phyloP scores from a whole-genome alignment of 2,329 filamentous ascomycete genomes.

The Cercospora zeae-maydis region DNA sequence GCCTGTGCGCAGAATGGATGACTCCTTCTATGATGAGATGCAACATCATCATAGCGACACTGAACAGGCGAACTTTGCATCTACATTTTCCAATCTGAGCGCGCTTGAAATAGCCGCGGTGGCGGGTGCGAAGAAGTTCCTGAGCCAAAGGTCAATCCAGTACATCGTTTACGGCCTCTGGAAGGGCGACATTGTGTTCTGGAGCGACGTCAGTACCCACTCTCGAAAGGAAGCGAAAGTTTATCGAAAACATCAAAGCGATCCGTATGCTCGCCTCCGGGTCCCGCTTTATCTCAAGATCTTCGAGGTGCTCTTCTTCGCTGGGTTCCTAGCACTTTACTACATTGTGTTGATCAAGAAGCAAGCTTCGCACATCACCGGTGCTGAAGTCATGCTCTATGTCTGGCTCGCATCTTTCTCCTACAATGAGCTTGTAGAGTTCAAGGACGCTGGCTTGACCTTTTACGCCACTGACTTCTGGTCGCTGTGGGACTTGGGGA shows the following conservation, averaged over 20 bases:
- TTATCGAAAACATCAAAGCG: constrained; percentile 64
- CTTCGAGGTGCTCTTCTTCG: constrained; percentile 80
- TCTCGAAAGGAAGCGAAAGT: constrained; percentile 72
- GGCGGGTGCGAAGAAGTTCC: constrained; percentile 76
- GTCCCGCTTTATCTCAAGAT: constrained; percentile 82
- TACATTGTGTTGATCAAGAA: constrained; percentile 80
- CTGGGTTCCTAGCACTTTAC: constrained; percentile 72
- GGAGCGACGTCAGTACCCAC: constrained; percentile 71
- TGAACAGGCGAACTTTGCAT: constrained; percentile 43
- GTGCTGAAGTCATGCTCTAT: constrained; percentile 69
- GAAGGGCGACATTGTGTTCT: constrained; percentile 83
- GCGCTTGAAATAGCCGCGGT: constrained; percentile 83
- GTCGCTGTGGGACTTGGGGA: constrained; percentile 59
- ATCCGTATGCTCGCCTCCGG: constrained; percentile 70
- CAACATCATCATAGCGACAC: constrained; percentile 17
- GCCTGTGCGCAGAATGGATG: constrained; percentile 17
- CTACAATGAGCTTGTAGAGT: constrained; percentile 74
- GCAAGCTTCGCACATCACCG: constrained; percentile 60
- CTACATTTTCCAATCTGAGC: constrained; percentile 74
- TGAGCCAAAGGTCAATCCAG: constrained; percentile 76
- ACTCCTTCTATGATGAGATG: constrained; percentile 29
- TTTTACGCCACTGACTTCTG: constrained; percentile 83
- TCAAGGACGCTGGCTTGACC: constrained; percentile 77
- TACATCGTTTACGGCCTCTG: constrained; percentile 81
- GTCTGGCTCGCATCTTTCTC: constrained; percentile 84